phyloP scores from a whole-genome alignment of 2,329 filamentous ascomycete species.

The Sclerotinia nivalis region DNA sequence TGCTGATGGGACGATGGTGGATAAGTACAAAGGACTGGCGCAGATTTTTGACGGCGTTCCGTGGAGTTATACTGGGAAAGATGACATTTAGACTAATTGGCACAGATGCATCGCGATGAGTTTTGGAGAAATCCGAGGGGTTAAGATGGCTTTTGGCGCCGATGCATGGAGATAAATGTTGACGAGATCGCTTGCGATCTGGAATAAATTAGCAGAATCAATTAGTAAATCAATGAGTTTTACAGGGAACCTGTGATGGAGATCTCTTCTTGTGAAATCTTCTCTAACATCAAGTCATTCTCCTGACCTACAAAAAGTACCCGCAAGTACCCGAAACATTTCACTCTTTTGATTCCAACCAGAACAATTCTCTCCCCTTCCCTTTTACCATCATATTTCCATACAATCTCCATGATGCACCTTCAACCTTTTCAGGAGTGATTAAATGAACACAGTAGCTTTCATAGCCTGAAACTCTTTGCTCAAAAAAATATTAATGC shows the following conservation, averaged over 20 bases:
- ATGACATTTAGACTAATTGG: background rate
- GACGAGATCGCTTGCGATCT: background rate
- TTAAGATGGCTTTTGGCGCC: background rate
- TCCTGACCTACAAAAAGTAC: background rate
- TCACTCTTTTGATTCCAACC: background rate
- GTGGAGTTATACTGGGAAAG: background rate
- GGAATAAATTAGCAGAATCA: background rate
- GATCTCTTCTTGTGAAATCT: background rate
- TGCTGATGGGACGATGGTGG: background rate
- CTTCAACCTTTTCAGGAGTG: background rate
- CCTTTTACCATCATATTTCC: background rate
- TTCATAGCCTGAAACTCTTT: background rate
- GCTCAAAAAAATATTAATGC: background rate
- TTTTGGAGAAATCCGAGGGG: background rate
- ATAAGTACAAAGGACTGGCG: constrained; percentile 12
- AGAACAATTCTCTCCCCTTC: background rate
- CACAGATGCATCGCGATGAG: background rate
- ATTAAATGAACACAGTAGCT: background rate
- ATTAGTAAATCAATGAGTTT: background rate
- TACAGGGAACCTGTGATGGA: background rate
- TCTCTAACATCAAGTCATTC: background rate
- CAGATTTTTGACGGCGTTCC: background rate
- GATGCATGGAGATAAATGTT: too few species aligned
- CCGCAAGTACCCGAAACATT: background rate
- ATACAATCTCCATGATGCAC: background rate